Conservation (phyloP, 108 stramenopile species). For the Nannochloropsis gaditana region DNA sequence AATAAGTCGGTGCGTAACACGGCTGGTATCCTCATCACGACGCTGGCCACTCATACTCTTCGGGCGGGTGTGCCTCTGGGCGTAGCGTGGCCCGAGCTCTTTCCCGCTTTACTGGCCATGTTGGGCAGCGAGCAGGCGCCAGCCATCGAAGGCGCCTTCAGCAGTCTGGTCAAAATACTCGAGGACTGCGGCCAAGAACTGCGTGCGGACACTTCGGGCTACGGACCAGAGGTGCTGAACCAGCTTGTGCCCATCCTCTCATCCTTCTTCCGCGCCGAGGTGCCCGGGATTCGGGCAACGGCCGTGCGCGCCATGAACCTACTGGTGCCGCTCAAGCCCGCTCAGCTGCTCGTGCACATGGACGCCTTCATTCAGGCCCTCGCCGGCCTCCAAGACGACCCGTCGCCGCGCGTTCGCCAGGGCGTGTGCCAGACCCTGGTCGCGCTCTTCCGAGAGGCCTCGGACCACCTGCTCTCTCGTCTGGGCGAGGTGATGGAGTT, state of each 20-base stretch:
- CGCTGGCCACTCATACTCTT: slow-evolving; percentile 27
- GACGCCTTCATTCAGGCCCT: slow-evolving; percentile 64
- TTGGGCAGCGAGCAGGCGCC: slow-evolving; percentile 37
- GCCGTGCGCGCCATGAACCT: slow-evolving; percentile 61
- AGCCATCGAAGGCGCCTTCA: slow-evolving; percentile 36
- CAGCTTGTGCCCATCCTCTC: slow-evolving; percentile 53
- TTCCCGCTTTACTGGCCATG: slow-evolving; percentile 44
- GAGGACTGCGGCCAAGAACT: slow-evolving; percentile 39
- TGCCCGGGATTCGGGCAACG: slow-evolving; percentile 48
- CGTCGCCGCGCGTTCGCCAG: slow-evolving; percentile 60
- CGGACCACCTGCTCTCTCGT: not conserved
- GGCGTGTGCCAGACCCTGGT: slow-evolving; percentile 80
- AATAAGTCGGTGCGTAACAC: slow-evolving; percentile 32
- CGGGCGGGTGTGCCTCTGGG: slow-evolving; percentile 28
- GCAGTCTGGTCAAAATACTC: slow-evolving; percentile 36
- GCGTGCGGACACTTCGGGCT: slow-evolving; percentile 35
- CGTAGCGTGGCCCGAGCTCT: slow-evolving; percentile 39
- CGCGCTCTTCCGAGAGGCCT: slow-evolving; percentile 50
- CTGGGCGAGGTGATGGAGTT: slow-evolving; percentile 47
- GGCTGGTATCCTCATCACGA: slow-evolving; percentile 40
- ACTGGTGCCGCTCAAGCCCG: slow-evolving; percentile 61
- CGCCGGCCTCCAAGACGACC: slow-evolving; percentile 61
- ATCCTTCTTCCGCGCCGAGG: slow-evolving; percentile 49
- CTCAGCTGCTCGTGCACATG: slow-evolving; percentile 67
- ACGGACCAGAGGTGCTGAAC: slow-evolving; percentile 31